Evolutionary conservation across 768 basidiomycete species (phyloP).

Genomic region (Crepidotus variabilis): DNA sequence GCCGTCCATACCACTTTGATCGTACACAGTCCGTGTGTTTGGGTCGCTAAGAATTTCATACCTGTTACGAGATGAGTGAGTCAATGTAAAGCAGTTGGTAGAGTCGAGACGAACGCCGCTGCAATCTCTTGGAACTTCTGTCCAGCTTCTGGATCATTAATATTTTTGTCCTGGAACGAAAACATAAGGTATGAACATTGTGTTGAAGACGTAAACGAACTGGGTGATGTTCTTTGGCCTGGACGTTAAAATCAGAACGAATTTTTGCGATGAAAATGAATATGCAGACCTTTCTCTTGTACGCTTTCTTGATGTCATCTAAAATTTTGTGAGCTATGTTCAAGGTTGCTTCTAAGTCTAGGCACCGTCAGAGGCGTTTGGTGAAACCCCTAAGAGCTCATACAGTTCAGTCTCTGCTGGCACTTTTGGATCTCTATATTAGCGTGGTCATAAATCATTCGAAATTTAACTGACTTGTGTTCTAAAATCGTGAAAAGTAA

Average conservation of each 20-base stretch:
- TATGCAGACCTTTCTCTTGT: constrained; percentile 77
- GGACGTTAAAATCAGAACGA: constrained; percentile 12
- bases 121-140: constrained; percentile 87
- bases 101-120: constrained; percentile 61
- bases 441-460: background rate
- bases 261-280: constrained; percentile 3
- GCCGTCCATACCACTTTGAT: constrained; percentile 69
- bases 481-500: background rate
- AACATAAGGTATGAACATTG: constrained; percentile 1
- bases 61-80: constrained; percentile 30
- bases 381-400: constrained; percentile 74
- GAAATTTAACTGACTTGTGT: background rate
- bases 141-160: constrained; percentile 80
- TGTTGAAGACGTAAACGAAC: constrained; percentile 32
- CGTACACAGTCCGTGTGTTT: constrained; percentile 67
- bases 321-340: constrained; percentile 14
- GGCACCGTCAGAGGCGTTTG: constrained; percentile 69
- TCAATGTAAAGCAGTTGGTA: constrained; percentile 1
- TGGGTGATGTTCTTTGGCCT: constrained; percentile 89
- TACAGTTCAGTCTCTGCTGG: constrained; percentile 79
- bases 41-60: constrained; percentile 82
- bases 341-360: constrained; percentile 1
- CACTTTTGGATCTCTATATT: constrained; percentile 37
- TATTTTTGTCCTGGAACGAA: constrained; percentile 57
- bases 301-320: constrained; percentile 93